Evolutionary conservation across 2,329 filamentous ascomycete genomes (phyloP).

Genomic region (Fusarium camptoceras): DNA sequence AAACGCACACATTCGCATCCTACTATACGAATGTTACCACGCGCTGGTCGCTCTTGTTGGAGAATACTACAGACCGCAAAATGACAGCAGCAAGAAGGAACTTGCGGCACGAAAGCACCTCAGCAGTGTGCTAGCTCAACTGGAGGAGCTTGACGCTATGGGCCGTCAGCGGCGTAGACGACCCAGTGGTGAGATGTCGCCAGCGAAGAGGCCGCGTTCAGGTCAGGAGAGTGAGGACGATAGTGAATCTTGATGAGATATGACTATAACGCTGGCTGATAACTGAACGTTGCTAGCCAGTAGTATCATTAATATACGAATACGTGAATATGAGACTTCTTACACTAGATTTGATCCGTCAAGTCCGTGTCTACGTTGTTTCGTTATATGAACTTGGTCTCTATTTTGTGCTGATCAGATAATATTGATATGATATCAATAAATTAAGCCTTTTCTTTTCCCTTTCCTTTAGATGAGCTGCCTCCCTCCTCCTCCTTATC

Average conservation of each 20-base stretch:
- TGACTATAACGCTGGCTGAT: not conserved
- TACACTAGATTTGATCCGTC: not conserved
- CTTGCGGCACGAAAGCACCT: constrained; percentile 65
- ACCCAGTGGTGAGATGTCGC: constrained; percentile 56
- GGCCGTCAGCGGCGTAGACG: constrained; percentile 48
- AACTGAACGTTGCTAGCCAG: not conserved
- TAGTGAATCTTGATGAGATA: constrained; percentile 15
- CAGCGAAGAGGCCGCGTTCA: constrained; percentile 59
- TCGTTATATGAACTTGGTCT: not conserved
- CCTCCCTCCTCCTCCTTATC: constrained; percentile 30
- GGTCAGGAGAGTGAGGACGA: constrained; percentile 37
- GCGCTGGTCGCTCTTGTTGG: constrained; percentile 63
- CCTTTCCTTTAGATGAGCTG: constrained; percentile 19
- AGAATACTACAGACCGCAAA: constrained; percentile 66
- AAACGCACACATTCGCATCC: constrained; percentile 59
- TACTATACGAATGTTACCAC: constrained; percentile 71
- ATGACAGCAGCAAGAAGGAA: constrained; percentile 62
- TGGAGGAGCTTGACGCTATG: constrained; percentile 57
- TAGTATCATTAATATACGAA: not conserved
- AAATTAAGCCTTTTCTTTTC: constrained; percentile 1
- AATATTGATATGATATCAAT: not conserved
- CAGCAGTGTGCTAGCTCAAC: constrained; percentile 58
- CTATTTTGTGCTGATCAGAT: not conserved
- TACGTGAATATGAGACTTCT: constrained; percentile 19
- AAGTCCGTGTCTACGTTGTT: not conserved